Evolutionary conservation across 108 stramenopile genomes (phyloP), one percentile per base, ranked within the genome.

Genomic region (Nitzschia putrida): DNA sequence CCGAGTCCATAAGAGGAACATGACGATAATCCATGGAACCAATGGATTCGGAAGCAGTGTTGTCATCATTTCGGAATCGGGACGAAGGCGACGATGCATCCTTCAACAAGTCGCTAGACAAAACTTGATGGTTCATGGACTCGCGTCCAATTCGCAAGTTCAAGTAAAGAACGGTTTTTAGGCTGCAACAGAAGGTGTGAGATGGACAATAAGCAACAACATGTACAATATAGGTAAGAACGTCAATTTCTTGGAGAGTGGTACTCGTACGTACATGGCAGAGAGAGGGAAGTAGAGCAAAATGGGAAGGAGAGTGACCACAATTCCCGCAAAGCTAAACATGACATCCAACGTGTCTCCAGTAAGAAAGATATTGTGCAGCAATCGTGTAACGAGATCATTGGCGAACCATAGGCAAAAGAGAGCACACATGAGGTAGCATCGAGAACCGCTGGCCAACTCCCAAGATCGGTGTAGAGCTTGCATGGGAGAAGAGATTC

Each of bases 61-160:
- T 37, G 7, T 29, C 42, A 45, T 53, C 49, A 53, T 21, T 25
- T 25, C 72, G 64, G 25, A 65, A 64, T 49, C 64, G 53, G 18
- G 72, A 57, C 16, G 55, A 16, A 9, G 23, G 40, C 7, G 72
- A 25, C 8, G 60, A 57, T n/a, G n/a, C n/a, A 38, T 64, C 72
- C 13, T 25, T 57, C 54, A 54, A 18, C 63, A 73, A 49, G 47
- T 73, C 72, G 9, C 64, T 64, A 18, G 43, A 44, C 16, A 73
- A 38, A 13, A 73, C 64, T 23, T 64, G 55, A 41, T 66, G 72
- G 39, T 66, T 73, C 64, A 73, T 56, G 9, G 72, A 64, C 47
- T 73, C 72, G 18, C 72, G 61, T 41, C 72, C 72, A 49, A 73
- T 73, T 57, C 72, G 41, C 54, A 73, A 49, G 47, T 73, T 73